Evolutionary conservation across 805 yeast species (phyloP).

Genomic region (Jamesozyma lodderae): DNA sequence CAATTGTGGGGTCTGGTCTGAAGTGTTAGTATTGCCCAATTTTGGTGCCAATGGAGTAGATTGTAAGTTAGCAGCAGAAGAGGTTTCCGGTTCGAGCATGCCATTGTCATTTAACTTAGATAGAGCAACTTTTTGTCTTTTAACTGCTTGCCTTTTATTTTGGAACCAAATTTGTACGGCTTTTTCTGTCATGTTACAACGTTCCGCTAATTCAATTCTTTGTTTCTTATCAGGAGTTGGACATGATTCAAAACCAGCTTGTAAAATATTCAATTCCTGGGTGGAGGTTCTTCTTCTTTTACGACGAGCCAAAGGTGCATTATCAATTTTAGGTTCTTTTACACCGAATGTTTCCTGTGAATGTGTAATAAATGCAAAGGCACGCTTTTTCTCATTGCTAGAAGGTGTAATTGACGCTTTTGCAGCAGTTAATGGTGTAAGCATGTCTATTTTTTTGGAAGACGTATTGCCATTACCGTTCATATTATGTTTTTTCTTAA

Average conservation of each 20-base stretch:
- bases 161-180: conserved; percentile 99
- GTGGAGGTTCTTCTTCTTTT: conserved; percentile 94
- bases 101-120: background rate
- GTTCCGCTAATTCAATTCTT: conserved; percentile 68
- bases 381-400: conserved; percentile 27
- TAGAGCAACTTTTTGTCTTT: conserved; percentile 38
- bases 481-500: conserved; percentile 6
- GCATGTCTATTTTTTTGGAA: conserved; percentile 16
- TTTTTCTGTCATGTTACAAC: conserved; percentile 89
- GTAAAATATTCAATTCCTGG: conserved; percentile 70
- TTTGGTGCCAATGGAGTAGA: conserved; percentile 5
- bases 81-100: background rate
- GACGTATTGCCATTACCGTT: background rate
- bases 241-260: conserved; percentile 66
- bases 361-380: conserved; percentile 86
- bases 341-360: conserved; percentile 82
- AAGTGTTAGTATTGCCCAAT: background rate
- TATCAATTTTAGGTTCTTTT: conserved; percentile 77
- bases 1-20: conserved; percentile 1
- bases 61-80: background rate
- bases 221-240: conserved; percentile 72
- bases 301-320: conserved; percentile 86
- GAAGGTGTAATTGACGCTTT: conserved; percentile 28
- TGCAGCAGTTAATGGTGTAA: conserved; percentile 28
- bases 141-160: conserved; percentile 78